A percentile compares a stretch with the other conserved stretches of the same genome.
These are phyloP conservation scores for Bathelium albidoporum DNA, from an alignment of 495 filamentous ascomycete genomes.

Conservation along the genomic window DNA sequence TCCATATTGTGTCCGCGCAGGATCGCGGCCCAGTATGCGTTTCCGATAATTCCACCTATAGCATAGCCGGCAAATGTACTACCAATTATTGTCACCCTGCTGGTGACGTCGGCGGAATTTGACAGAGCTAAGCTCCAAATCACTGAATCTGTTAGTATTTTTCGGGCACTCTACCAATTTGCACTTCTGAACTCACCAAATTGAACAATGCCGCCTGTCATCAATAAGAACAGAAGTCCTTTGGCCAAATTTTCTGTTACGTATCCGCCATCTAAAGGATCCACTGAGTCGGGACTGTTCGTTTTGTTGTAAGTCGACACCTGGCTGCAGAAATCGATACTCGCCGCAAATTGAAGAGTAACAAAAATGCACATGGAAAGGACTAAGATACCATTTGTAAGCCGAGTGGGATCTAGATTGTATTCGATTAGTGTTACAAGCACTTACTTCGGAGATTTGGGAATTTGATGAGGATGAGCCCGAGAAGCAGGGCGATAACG, in stretches of 20 bases:
- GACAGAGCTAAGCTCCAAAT: neutral
- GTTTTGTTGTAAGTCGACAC: too few relatives aligned
- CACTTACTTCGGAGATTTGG: neutral
- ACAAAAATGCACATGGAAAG: neutral
- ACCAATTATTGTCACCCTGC: neutral
- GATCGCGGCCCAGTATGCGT: neutral
- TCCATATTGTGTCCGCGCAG: neutral
- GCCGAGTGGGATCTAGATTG: neutral
- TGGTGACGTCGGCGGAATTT: neutral
- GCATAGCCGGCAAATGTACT: neutral
- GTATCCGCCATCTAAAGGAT: too few relatives aligned
- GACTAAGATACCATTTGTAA: neutral
- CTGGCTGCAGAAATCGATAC: neutral
- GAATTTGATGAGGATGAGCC: neutral
- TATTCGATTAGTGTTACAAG: neutral
- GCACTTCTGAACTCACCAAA: neutral
- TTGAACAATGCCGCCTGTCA: neutral
- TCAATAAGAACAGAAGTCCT: neutral
- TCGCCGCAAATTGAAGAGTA: neutral
- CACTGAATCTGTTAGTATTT: neutral
- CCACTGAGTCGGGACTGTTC: neutral
- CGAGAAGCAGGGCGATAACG: neutral
- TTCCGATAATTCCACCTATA: neutral
- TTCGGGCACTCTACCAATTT: neutral
- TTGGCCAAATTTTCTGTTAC: too few relatives aligned